A percentile compares a stretch with the other conserved stretches of the same genome.
Conservation (phyloP, 192 early-diverging fungal genomes). For the Entomortierella beljakovae region DNA sequence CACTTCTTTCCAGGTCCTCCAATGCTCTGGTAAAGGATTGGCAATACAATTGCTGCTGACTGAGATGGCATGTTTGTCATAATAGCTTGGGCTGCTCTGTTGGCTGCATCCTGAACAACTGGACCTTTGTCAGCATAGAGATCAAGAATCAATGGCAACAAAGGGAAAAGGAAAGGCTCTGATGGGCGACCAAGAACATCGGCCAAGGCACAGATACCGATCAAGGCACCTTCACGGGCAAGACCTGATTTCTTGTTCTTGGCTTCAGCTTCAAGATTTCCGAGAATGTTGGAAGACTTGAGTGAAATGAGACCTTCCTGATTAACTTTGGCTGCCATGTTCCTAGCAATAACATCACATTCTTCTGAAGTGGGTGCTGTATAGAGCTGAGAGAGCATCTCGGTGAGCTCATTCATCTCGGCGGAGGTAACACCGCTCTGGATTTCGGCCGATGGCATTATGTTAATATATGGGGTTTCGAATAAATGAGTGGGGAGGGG, state of each 20-base stretch:
- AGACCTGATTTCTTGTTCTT: conserved; percentile 75
- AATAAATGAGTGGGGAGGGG: conserved; percentile 16
- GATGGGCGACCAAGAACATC: conserved; percentile 65
- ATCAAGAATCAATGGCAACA: conserved; percentile 71
- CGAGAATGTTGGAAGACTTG: conserved; percentile 67
- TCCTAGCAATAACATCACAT: conserved; percentile 62
- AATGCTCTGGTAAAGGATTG: conserved; percentile 66
- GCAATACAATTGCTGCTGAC: conserved; percentile 47
- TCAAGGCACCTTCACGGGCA: conserved; percentile 73
- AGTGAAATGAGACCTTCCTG: conserved; percentile 64
- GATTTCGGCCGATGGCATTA: conserved; percentile 46
- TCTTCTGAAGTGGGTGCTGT: conserved; percentile 57
- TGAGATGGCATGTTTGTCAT: conserved; percentile 58
- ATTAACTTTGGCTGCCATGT: conserved; percentile 69
- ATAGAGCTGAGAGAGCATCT: conserved; percentile 50
- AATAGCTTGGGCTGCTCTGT: conserved; percentile 52
- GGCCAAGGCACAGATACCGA: conserved; percentile 69
- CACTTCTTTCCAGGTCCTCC: conserved; percentile 68
- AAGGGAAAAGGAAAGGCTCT: conserved; percentile 73
- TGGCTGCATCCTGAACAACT: conserved; percentile 60
- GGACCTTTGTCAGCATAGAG: conserved; percentile 67
- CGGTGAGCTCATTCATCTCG: conserved; percentile 41
- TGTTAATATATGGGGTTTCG: background rate
- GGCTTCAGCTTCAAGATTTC: conserved; percentile 65
- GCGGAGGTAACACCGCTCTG: conserved; percentile 7